Percentiles rank a stretch among this genome's conserved stretches.
Conservation (phyloP, 2,329 filamentous ascomycete species). For the Pseudogymnoascus sp. region DNA sequence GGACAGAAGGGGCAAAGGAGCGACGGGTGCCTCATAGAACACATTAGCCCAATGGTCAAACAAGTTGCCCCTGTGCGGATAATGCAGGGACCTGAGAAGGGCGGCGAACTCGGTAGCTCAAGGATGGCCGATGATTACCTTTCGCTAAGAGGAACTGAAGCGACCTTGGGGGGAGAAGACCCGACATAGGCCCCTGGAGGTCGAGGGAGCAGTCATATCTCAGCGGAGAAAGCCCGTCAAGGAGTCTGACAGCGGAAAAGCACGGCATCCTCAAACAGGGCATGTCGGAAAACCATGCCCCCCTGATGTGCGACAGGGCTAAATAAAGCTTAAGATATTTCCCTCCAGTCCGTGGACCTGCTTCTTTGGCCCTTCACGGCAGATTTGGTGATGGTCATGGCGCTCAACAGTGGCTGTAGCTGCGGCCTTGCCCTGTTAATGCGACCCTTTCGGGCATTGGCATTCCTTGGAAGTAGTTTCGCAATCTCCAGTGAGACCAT, state of each 20-base stretch:
- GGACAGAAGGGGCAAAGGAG: not conserved
- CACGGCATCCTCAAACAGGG: not conserved
- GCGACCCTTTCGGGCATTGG: not conserved
- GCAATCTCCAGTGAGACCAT: conserved; percentile 2
- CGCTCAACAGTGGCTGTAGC: not conserved
- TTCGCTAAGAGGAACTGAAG: not conserved
- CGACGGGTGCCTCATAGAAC: not conserved
- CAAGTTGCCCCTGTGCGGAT: not conserved
- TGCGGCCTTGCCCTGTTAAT: not conserved
- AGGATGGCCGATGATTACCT: not conserved
- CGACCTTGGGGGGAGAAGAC: not conserved
- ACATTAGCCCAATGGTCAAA: not conserved
- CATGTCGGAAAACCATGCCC: not conserved
- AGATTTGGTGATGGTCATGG: not conserved
- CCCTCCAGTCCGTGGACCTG: not conserved
- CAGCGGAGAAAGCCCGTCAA: not conserved
- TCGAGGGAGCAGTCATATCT: not conserved
- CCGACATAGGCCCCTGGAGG: not conserved
- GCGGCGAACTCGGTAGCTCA: not conserved
- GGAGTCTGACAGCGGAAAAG: conserved; percentile 2
- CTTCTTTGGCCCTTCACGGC: not conserved
- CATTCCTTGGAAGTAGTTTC: not conserved
- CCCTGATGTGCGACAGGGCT: not conserved
- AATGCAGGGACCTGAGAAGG: not conserved
- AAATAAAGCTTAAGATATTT: conserved; percentile 2